These are phyloP conservation scores for Fusarium sp. DNA, from an alignment of 2,329 filamentous ascomycete species.

Conservation along the genomic window DNA sequence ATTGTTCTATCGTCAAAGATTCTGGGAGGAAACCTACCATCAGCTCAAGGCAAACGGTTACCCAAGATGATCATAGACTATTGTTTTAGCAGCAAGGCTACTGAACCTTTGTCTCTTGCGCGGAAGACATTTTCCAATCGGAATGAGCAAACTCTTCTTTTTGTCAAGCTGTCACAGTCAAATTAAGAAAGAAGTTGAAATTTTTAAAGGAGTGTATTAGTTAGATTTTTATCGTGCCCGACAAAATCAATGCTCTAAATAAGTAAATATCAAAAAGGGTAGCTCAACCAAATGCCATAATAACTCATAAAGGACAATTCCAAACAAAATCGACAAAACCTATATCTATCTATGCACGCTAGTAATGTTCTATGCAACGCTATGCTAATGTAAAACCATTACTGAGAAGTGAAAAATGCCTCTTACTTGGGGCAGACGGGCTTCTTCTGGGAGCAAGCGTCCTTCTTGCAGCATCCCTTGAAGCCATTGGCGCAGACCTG, in stretches of 20 bases:
- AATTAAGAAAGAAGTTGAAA: background rate
- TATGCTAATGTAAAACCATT: conserved; percentile 4
- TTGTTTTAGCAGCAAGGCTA: too few species aligned
- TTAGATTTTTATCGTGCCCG: conserved; percentile 27
- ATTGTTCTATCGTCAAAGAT: background rate
- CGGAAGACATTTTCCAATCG: too few species aligned
- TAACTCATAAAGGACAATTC: conserved; percentile 5
- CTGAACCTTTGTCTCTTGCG: too few species aligned
- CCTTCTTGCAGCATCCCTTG: conserved; percentile 38
- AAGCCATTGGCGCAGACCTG: conserved; percentile 32
- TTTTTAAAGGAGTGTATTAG: conserved; percentile 32
- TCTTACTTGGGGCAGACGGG: conserved; percentile 37
- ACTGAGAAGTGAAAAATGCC: background rate
- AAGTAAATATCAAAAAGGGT: conserved; percentile 8
- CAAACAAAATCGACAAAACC: conserved; percentile 13
- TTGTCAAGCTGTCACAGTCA: background rate
- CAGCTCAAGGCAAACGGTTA: background rate
- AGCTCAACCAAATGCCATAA: conserved; percentile 25
- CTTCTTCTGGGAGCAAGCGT: conserved; percentile 25
- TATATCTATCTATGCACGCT: background rate
- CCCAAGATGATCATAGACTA: background rate
- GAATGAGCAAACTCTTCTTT: background rate
- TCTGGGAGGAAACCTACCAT: background rate
- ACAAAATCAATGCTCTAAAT: conserved; percentile 33
- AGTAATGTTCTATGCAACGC: conserved; percentile 13